A percentile compares a stretch with the other conserved stretches of the same genome.
Evolutionary conservation across 2,329 filamentous ascomycete species (phyloP).

Genomic region (Domatiomyces catenatus): DNA sequence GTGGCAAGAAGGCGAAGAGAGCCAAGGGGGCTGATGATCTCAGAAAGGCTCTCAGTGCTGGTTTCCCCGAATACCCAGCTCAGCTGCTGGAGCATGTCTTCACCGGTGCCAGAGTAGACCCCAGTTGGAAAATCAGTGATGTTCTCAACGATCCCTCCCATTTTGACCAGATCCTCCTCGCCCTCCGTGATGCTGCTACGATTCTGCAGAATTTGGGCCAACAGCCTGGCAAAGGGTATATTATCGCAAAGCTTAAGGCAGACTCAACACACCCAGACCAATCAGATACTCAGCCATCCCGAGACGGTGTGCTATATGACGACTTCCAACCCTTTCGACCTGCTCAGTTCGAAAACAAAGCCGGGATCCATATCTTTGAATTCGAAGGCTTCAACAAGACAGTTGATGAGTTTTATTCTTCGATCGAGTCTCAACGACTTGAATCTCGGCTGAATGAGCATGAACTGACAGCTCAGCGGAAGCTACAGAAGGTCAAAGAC

Average conservation of each 20-base stretch:
- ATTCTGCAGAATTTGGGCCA: constrained; percentile 55
- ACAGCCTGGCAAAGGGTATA: constrained; percentile 60
- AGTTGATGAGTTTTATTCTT: constrained; percentile 94
- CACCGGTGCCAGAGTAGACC: constrained; percentile 53
- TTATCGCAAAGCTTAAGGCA: constrained; percentile 53
- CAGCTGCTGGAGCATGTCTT: constrained; percentile 78
- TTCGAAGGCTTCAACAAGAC: constrained; percentile 82
- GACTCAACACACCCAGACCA: constrained; percentile 21
- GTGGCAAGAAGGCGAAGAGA: constrained; percentile 53
- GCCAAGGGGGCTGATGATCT: constrained; percentile 60
- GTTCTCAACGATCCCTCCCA: constrained; percentile 52
- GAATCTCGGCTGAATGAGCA: constrained; percentile 69
- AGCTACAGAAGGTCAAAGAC: constrained; percentile 65
- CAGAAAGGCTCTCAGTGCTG: constrained; percentile 63
- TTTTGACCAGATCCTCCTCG: constrained; percentile 50
- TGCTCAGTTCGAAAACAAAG: constrained; percentile 56
- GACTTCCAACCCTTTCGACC: constrained; percentile 93
- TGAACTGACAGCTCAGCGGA: constrained; percentile 65
- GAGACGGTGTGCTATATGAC: constrained; percentile 53
- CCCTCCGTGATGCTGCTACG: constrained; percentile 54
- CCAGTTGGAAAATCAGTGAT: constrained; percentile 48
- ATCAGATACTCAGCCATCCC: constrained; percentile 21
- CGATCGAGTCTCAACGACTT: constrained; percentile 81
- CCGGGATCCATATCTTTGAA: constrained; percentile 51
- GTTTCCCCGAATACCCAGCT: constrained; percentile 78